phyloP scores from a whole-genome alignment of 331 rosid species.

The Cydonia oblonga region DNA sequence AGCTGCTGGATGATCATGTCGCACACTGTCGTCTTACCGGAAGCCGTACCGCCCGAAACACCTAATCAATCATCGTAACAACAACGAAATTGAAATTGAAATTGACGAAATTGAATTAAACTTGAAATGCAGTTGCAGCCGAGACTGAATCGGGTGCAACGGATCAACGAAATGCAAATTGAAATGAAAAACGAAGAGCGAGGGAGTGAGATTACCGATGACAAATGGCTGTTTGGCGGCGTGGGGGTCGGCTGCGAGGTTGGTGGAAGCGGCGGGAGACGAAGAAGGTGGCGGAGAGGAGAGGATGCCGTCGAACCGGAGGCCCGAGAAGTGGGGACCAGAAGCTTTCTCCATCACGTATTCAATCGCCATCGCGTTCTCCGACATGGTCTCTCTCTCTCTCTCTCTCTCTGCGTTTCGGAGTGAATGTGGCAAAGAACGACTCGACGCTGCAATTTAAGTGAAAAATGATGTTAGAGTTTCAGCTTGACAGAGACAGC shows the following conservation, averaged over 20 bases:
- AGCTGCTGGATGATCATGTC: constrained; percentile 98
- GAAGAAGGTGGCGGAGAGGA: constrained; percentile 37
- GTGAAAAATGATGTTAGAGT: neutral
- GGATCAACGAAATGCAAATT: neutral
- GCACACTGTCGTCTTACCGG: constrained; percentile 94
- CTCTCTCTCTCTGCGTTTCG: neutral
- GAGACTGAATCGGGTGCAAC: neutral
- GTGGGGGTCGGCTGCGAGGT: constrained; percentile 41
- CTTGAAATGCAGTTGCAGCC: neutral
- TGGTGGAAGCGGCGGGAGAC: constrained; percentile 29
- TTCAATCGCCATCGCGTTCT: constrained; percentile 47
- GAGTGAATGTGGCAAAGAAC: neutral
- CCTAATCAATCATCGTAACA: constrained; percentile 32
- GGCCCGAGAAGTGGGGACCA: constrained; percentile 90
- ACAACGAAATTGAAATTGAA: neutral
- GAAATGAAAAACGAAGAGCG: neutral
- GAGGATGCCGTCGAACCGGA: constrained; percentile 49
- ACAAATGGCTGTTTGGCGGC: constrained; percentile 64
- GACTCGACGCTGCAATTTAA: neutral
- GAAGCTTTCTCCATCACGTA: constrained; percentile 84
- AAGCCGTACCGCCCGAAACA: constrained; percentile 98
- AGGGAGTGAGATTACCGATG: constrained; percentile 36
- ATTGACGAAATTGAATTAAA: neutral
- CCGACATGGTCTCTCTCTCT: constrained; percentile 35
- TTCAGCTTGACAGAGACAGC: neutral